Conservation (phyloP, 805 yeast species). For the Brettanomyces custersianus region DNA sequence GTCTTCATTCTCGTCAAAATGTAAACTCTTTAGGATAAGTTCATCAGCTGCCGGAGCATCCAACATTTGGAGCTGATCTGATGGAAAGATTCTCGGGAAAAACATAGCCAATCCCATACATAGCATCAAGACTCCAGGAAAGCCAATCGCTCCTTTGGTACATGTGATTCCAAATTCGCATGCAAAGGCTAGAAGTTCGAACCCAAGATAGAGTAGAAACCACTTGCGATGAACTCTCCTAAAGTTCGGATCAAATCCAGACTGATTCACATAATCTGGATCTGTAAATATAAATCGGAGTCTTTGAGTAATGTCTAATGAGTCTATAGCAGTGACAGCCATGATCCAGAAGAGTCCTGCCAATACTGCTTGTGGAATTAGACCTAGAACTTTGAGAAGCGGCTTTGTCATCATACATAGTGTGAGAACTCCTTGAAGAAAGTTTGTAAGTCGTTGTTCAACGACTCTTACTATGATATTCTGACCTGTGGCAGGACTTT, state of each 20-base stretch:
- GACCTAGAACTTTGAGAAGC: constrained; percentile 65
- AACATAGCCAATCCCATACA: constrained; percentile 50
- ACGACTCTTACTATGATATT: constrained; percentile 48
- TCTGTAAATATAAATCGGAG: constrained; percentile 60
- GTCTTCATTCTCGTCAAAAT: constrained; percentile 9
- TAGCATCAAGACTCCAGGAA: constrained; percentile 75
- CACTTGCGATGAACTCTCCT: constrained; percentile 31
- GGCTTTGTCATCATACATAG: constrained; percentile 89
- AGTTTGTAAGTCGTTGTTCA: constrained; percentile 83
- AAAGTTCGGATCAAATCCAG: constrained; percentile 18
- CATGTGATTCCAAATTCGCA: constrained; percentile 80
- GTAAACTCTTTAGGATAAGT: constrained; percentile 22
- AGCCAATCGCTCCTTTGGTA: constrained; percentile 88
- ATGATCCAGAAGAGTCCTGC: constrained; percentile 90
- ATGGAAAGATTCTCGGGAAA: constrained; percentile 56
- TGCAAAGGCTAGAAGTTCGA: constrained; percentile 61
- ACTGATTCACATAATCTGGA: constrained; percentile 24
- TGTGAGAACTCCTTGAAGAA: constrained; percentile 75
- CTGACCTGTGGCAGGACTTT: constrained; percentile 23
- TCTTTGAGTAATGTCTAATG: constrained; percentile 54
- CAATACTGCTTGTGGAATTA: constrained; percentile 86
- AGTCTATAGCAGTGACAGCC: constrained; percentile 76
- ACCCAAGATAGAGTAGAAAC: constrained; percentile 44
- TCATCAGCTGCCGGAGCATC: constrained; percentile 39
- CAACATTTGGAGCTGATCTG: constrained; percentile 47